Evolutionary conservation across 1,284 basidiomycete species (phyloP), one percentile per base, ranked within the genome.

Genomic region (Ceratobasidium sp.): DNA sequence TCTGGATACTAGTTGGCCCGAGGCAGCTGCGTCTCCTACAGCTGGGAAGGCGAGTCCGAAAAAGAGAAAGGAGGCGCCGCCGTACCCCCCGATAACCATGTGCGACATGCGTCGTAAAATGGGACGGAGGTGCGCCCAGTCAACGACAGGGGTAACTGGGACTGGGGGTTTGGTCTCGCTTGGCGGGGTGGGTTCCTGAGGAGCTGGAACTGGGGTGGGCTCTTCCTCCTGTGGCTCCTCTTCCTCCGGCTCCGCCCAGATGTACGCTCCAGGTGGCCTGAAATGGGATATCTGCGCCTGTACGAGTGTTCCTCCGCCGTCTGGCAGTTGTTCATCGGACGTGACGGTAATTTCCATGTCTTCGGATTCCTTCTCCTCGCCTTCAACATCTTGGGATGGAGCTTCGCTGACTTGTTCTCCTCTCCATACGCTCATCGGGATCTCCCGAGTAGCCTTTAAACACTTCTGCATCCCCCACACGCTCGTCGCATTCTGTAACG

Each of bases 1-100:
- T 21, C 49, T 14, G 21, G 41, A 21, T 13, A 28, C 41, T 23
- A 47, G 46, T 50, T 61, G 67, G 26, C 5, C 61, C 18, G 73
- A 47, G 38, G 46, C 71, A 16, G 64, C 58, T 6, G 47, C 49
- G 30, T 72, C 73, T 13, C 50, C 52, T 28, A 64, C 23, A 14
- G 71, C 62, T 18, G 72, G 75, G 32, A 76, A 74, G 18, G 73
- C 74, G 38, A 76, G 58, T 16, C 92, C 92, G 75, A 93, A 93
- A 81, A 93, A 93, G 23, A 92, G 80, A 16, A 93, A 83, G 63
- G 88, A 89, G 1, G 91, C 89, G 7, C 92, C 92, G 9, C 92
- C 91, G 76, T 93, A 93, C 0, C 91, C 91, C 0, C 90, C 91
- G 3, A 93, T 82, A 0, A 91, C 90, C 81, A 93, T 86, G 79